A percentile compares a stretch with the other conserved stretches of the same genome.
Evolutionary conservation across 2,329 filamentous ascomycete genomes (phyloP).

Genomic region (Cordyceps fumosorosea): DNA sequence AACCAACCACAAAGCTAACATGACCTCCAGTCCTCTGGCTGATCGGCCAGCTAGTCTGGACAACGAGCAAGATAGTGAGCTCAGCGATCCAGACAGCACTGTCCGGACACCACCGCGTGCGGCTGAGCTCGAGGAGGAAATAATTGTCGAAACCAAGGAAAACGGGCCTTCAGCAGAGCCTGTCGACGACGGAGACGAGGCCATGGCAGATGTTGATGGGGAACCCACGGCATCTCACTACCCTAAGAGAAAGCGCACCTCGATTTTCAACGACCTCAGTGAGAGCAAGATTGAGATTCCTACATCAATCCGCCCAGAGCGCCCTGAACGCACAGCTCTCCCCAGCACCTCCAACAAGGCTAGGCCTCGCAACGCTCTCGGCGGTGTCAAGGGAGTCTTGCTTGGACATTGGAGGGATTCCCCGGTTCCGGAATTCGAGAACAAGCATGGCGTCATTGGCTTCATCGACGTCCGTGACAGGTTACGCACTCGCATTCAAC

Average conservation of each 20-base stretch:
- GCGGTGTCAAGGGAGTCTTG: conserved; percentile 39
- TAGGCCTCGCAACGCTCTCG: conserved; percentile 25
- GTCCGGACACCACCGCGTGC: conserved; percentile 33
- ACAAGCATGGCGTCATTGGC: conserved; percentile 54
- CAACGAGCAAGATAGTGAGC: conserved; percentile 35
- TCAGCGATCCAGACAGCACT: conserved; percentile 35
- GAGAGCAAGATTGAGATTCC: conserved; percentile 40
- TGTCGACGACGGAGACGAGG: conserved; percentile 33
- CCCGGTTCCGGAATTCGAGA: conserved; percentile 36
- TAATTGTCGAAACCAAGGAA: conserved; percentile 3
- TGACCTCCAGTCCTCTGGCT: background rate
- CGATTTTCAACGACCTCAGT: conserved; percentile 42
- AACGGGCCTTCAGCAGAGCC: background rate
- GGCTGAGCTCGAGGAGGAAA: conserved; percentile 38
- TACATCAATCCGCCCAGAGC: conserved; percentile 25
- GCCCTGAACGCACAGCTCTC: conserved; percentile 19
- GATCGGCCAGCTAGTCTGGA: conserved; percentile 18
- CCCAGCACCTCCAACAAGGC: conserved; percentile 18
- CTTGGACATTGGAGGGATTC: conserved; percentile 58
- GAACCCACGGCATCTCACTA: conserved; percentile 35
- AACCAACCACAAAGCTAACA: background rate
- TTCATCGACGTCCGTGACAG: conserved; percentile 57
- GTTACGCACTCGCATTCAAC: conserved; percentile 52
- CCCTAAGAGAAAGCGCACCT: conserved; percentile 50
- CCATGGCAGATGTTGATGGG: conserved; percentile 36